Evolutionary conservation across 1,284 basidiomycete genomes (phyloP).

Genomic region (Butyriboletus appendiculatus): DNA sequence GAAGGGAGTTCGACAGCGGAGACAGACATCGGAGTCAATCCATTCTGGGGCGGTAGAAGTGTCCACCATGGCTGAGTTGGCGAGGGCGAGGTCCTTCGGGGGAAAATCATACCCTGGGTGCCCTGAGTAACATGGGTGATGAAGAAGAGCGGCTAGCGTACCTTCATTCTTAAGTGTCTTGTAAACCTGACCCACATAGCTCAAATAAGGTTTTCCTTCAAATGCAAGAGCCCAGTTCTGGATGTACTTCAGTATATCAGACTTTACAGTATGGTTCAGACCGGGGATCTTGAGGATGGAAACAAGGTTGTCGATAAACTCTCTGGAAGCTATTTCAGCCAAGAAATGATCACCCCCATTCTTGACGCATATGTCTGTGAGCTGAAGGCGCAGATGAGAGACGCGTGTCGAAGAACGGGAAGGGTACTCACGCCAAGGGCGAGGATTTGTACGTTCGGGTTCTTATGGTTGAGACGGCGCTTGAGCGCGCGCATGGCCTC

Average conservation of each 20-base stretch:
- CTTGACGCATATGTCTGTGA: conserved; percentile 95
- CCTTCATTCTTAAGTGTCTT: conserved; percentile 77
- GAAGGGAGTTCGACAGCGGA: conserved; percentile 91
- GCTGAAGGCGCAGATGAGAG: conserved; percentile 42
- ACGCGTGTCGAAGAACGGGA: conserved; percentile 1
- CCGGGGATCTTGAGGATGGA: conserved; percentile 76
- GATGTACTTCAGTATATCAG: conserved; percentile 75
- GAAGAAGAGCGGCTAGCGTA: conserved; percentile 31
- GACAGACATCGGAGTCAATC: conserved; percentile 95
- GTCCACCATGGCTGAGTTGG: conserved; percentile 82
- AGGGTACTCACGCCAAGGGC: conserved; percentile 71
- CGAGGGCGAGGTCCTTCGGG: conserved; percentile 67
- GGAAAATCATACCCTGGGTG: conserved; percentile 80
- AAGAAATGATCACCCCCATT: conserved; percentile 96
- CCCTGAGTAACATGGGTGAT: not conserved
- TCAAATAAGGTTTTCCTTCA: conserved; percentile 75
- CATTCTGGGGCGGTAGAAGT: conserved; percentile 92
- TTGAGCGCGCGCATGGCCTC: conserved; percentile 91
- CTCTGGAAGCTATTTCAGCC: conserved; percentile 78
- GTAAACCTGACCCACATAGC: conserved; percentile 80
- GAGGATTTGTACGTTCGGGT: conserved; percentile 93
- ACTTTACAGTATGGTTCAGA: conserved; percentile 84
- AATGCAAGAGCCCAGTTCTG: conserved; percentile 96
- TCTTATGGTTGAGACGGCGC: conserved; percentile 87
- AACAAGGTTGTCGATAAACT: conserved; percentile 92